Conservation (phyloP, 2,329 filamentous ascomycete species). For the Metarhizium rileyi region DNA sequence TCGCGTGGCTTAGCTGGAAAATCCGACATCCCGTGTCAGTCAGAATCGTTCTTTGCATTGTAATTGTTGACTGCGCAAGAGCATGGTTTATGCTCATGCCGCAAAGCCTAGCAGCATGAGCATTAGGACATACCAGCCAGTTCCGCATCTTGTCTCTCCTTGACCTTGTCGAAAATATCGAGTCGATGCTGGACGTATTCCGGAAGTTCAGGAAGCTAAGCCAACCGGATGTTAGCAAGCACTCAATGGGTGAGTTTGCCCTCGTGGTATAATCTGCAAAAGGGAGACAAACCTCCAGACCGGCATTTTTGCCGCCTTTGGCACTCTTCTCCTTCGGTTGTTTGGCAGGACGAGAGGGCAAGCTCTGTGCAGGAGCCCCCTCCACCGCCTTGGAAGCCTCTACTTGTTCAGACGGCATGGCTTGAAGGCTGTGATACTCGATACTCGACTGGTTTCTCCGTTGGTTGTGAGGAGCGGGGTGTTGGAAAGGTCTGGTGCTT, state of each 20-base stretch:
- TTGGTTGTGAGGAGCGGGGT: conserved; percentile 1
- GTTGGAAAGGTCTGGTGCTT: conserved; percentile 12
- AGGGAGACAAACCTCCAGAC: conserved; percentile 35
- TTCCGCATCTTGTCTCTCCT: conserved; percentile 74
- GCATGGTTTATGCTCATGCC: too few relatives aligned
- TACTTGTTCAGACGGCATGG: conserved; percentile 29
- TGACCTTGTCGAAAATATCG: conserved; percentile 78
- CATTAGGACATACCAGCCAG: conserved; percentile 33
- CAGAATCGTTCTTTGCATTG: background rate
- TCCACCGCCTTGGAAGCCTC: conserved; percentile 24
- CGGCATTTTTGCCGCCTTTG: conserved; percentile 49
- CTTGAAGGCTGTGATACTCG: conserved; percentile 9
- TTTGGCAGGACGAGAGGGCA: conserved; percentile 27
- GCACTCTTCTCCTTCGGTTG: conserved; percentile 26
- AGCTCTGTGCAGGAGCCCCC: conserved; percentile 22
- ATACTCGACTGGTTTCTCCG: background rate
- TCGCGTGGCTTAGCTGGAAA: conserved; percentile 52
- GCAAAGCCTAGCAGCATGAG: too few relatives aligned
- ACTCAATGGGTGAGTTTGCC: too few relatives aligned
- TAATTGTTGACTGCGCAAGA: too few relatives aligned
- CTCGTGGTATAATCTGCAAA: too few relatives aligned
- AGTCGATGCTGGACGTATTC: conserved; percentile 78
- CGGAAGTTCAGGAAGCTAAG: conserved; percentile 44
- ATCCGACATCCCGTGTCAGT: background rate
- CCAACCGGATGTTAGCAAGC: too few relatives aligned